Base-by-base conservation (phyloP, 768 basidiomycete genomes). In the Lentinula guzmanii region DNA sequence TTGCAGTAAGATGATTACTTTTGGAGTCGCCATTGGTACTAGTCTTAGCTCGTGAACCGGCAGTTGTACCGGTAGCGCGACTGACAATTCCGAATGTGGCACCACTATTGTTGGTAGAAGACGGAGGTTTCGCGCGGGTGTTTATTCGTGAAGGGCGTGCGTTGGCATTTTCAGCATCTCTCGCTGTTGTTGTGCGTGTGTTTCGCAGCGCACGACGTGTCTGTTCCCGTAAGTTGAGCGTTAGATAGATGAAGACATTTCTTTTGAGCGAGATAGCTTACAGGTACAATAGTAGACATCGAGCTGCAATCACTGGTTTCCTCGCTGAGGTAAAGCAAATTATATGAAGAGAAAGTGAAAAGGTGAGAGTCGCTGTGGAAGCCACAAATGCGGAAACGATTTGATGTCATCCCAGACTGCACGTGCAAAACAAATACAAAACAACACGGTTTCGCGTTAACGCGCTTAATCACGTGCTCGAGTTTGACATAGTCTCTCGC, bases 81-180 rank as follows among this genome's bases (percentile, higher is more conserved):
- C 63, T 67, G 21, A 63, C 41, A 10, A 79, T 74, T 39, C 67
- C 68, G 64, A 75, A 69, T 51, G 75, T 75, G 64, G 79, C 74
- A 65, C 76, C 71, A 21, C 74, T 65, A 48, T 66, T 66, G 55
- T 52, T 43, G 61, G 71, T 69, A 35, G 81, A 75, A 13, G 81
- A 76, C 62, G 78, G 75, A 51, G 79, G 80, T 74, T 87, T 87
- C 70, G 82, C 76, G 72, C 86, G 86, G 63, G 86, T 82, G 51
- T 78, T 75, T 53, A 83, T 75, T 72, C 84, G 78, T 61, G 82
- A 79, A 46, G 83, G 82, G 61, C 85, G 84, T 57, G 86, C 84
- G 68, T 82, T 84, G 60, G 84, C 83, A 70, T 90, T 91, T 79
- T 91, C 89, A 70, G 75, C 82, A 70, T 86, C 84, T 70, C 83